Evolutionary conservation across 345 rosid species (phyloP), one percentile per base, ranked within the genome.

Genomic region (Luvunga scandens): DNA sequence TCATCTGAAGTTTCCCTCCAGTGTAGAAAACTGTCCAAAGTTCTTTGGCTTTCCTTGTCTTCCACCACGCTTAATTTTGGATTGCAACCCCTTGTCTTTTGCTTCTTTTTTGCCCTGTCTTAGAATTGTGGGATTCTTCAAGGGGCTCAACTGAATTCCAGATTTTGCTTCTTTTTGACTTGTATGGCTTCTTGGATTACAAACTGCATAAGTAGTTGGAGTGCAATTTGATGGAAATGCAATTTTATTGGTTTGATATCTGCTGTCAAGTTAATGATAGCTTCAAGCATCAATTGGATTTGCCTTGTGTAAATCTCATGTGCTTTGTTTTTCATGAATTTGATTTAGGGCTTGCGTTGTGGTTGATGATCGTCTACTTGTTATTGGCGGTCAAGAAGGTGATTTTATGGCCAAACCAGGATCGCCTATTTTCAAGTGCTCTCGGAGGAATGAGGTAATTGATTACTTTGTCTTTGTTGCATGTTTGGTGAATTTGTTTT

Each of bases 381-480:
- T 95, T 62, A 81, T 93, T 74, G 99, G 98, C 50, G 99, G 99
- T 73, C 99, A 95, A 86, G 99, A 95, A 83, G 99, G 99, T 79
- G 99, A 95, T 88, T 95, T 93, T 85, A 93, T 95, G 99, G 99
- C 99, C 16, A 93, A 92, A 87, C 98, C 98, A 64, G 98, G 98
- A 88, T 96, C 98, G 5, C 94, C 99, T 25, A 91, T 94, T 80
- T 96, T 94, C 89, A 96, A 96, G 82, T 96, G 99, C 87, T 93
- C 99, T 4, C 91, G 95, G 0, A 90, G 98, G 80, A 85, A 85
- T 82, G 98, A 95, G 95, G 98, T 92, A 80, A 12, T 0, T n/a
- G 56, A 45, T 38, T 57, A 57, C 59, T 36, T 7, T 57, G 7
- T 8, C 65, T 71, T 28, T n/a, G 19, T 39, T 65, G 16, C 16